Conservation (phyloP, 164 flowering plant species). For the Santalum album region DNA sequence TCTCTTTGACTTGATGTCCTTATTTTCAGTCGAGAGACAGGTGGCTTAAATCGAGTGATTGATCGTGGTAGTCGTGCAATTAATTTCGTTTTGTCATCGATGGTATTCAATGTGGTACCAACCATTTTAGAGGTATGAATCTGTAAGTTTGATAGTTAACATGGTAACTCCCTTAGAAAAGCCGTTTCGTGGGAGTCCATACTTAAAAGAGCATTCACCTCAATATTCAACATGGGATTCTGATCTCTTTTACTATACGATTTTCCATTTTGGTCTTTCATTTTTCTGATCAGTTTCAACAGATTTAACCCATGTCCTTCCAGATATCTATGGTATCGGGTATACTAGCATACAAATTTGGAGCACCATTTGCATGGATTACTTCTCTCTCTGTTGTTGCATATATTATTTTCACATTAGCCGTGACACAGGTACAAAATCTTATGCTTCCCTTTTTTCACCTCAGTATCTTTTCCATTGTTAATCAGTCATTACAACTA, state of each 20-base stretch:
- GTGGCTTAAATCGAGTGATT: conserved; percentile 80
- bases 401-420: conserved; percentile 72
- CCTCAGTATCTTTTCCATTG: not conserved
- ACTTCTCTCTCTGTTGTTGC: conserved; percentile 90
- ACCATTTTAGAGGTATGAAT: conserved; percentile 85
- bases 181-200: too few relatives aligned
- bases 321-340: conserved; percentile 99
- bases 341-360: conserved; percentile 96
- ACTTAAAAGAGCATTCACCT: too few relatives aligned
- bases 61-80: conserved; percentile 99
- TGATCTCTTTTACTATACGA: too few relatives aligned
- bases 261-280: too few relatives aligned
- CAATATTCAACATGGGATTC: too few relatives aligned
- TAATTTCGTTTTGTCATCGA: conserved; percentile 81
- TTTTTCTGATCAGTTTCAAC: conserved; percentile 10
- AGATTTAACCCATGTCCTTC: conserved; percentile 25
- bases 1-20: conserved; percentile 13
- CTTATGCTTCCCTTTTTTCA: not conserved
- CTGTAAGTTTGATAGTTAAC: conserved; percentile 4
- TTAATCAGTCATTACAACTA: not conserved
- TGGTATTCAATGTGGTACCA: conserved; percentile 95
- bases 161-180: not conserved
- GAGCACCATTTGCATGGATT: conserved; percentile 95
- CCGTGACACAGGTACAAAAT: conserved; percentile 76
- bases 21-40: conserved; percentile 86